Percentiles rank a stretch among this genome's conserved stretches.
Conservation (phyloP, 257 asterid genomes). For the Solanum megistacrolobum region DNA sequence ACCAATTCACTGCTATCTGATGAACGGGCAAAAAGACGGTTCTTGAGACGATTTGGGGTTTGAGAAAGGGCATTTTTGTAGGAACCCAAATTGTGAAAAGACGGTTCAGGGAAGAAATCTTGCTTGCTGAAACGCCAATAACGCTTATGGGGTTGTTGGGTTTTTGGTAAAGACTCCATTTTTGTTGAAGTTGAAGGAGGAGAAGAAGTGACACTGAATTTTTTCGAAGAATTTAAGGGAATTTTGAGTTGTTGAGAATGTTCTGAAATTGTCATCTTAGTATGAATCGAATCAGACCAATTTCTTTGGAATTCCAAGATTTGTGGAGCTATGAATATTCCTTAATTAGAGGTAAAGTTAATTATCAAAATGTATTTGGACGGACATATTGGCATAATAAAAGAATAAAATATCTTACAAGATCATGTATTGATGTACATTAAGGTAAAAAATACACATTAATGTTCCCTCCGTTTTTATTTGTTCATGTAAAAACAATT, state of each 20-base stretch:
- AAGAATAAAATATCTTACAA: not conserved
- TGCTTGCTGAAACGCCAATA: slow-evolving; percentile 88
- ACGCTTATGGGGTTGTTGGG: not conserved
- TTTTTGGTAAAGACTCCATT: slow-evolving; percentile 7
- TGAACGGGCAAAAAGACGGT: slow-evolving; percentile 66
- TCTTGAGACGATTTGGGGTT: slow-evolving; percentile 64
- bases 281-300: not conserved
- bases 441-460: too few species aligned
- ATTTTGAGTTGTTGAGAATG: slow-evolving; percentile 14
- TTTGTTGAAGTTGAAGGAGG: not conserved
- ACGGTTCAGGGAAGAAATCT: slow-evolving; percentile 88
- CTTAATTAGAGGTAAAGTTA: not conserved
- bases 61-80: slow-evolving; percentile 52
- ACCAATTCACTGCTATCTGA: slow-evolving; percentile 55
- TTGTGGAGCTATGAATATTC: not conserved
- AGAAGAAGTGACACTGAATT: not conserved
- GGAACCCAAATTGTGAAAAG: slow-evolving; percentile 45
- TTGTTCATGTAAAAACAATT: not conserved
- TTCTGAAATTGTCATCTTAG: not conserved
- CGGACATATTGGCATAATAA: not conserved
- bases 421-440: not conserved
- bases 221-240: slow-evolving; percentile 6
- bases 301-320: not conserved
- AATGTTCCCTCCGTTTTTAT: not conserved
- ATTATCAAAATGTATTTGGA: not conserved